A percentile compares a stretch with the other conserved stretches of the same genome.
These are phyloP conservation scores for Anthracocystis panici-leucophaei DNA, from an alignment of 1,284 basidiomycete genomes.

Conservation along the genomic window DNA sequence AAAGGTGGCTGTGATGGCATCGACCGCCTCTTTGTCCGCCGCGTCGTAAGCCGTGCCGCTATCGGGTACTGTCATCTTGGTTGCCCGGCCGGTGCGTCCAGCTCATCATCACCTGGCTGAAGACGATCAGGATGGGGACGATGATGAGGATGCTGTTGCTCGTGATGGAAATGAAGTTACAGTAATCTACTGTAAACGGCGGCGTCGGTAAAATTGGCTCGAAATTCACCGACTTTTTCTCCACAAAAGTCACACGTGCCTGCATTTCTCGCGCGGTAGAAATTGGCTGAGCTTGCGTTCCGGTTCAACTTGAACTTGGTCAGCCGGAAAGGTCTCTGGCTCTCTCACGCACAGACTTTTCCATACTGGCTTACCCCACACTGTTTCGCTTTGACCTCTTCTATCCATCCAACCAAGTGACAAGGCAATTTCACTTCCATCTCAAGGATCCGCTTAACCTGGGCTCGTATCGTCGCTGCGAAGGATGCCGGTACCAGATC, in stretches of 20 bases:
- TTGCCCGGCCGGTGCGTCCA: too few relatives aligned
- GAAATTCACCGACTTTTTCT: conserved; percentile 12
- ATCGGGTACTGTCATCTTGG: not conserved
- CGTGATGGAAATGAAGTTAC: not conserved
- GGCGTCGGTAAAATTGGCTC: too few relatives aligned
- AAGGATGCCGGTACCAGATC: conserved; percentile 33
- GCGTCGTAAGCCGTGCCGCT: not conserved
- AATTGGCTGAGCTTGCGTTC: conserved; percentile 9
- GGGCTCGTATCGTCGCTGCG: not conserved
- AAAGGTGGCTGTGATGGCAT: conserved; percentile 49
- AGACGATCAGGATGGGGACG: not conserved
- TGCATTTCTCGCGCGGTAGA: conserved; percentile 25
- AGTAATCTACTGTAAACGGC: not conserved
- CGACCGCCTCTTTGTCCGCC: conserved; percentile 23
- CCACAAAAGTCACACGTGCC: conserved; percentile 20
- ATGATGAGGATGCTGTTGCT: not conserved
- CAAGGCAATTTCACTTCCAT: not conserved
- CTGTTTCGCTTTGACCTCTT: not conserved
- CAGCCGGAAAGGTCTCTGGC: conserved; percentile 8
- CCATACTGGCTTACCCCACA: not conserved
- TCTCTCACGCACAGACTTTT: conserved; percentile 21
- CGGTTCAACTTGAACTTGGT: conserved; percentile 13
- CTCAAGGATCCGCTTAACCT: too few relatives aligned
- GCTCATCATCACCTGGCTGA: not conserved
- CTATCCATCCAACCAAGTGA: not conserved